Evolutionary conservation across 306 rosid species (phyloP).

Genomic region (Prinsepia uniflora): DNA sequence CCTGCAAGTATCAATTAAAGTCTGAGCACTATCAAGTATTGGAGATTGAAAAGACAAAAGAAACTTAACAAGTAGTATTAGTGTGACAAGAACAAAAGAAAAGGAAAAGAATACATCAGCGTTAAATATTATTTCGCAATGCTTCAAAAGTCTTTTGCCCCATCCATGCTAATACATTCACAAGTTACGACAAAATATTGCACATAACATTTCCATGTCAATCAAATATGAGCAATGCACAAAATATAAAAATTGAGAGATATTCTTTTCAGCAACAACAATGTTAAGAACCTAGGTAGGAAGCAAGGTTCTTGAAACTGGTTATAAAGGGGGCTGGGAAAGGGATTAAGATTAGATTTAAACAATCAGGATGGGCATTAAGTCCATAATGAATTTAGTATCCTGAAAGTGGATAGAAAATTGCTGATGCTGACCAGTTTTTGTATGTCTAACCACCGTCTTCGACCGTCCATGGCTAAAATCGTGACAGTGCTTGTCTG

Average conservation of each 20-base stretch:
- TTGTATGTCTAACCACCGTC: slow-evolving; percentile 93
- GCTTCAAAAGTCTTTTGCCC: neutral
- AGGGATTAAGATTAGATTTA: neutral
- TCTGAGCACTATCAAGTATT: slow-evolving; percentile 18
- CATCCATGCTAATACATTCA: neutral
- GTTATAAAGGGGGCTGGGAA: neutral
- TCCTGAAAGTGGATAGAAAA: slow-evolving; percentile 20
- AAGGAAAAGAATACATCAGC: neutral
- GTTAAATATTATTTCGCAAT: neutral
- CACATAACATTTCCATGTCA: neutral
- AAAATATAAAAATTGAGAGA: neutral
- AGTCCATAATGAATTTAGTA: neutral
- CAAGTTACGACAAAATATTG: neutral
- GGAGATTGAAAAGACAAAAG: slow-evolving; percentile 20
- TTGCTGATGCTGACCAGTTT: slow-evolving; percentile 60
- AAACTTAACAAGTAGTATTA: slow-evolving; percentile 4
- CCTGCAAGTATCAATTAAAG: slow-evolving; percentile 51
- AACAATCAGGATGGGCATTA: neutral
- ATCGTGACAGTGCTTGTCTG: slow-evolving; percentile 71
- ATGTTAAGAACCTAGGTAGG: neutral
- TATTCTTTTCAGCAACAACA: neutral
- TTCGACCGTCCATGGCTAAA: slow-evolving; percentile 99
- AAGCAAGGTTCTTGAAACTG: neutral
- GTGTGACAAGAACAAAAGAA: slow-evolving; percentile 3
- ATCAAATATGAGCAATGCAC: neutral